Evolutionary conservation across 805 yeast species (phyloP), one percentile per base, ranked within the genome.

Genomic region (Cyberlindnera xylosilytica): DNA sequence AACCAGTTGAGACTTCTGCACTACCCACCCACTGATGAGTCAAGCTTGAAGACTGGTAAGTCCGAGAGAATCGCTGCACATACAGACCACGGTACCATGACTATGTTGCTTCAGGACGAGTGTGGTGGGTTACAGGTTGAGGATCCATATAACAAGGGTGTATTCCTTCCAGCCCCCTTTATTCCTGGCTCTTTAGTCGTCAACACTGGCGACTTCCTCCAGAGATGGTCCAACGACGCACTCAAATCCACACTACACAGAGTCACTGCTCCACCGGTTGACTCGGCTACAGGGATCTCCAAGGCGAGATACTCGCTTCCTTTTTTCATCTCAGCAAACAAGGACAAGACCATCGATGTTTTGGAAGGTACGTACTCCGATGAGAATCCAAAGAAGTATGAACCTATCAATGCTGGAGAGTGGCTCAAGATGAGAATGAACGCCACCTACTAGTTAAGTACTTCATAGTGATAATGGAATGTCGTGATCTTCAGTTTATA

Each of bases 81-180:
- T 22, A 56, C 60, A 4, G 61, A 56, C 28, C 52, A 52, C 36
- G 61, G 60, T 20, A 55, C 60, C 6, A 20, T 56, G 17, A 56
- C 60, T 0, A 52, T 56, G 55, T 34, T 55, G 7, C 32, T 53
- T 5, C 61, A 56, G 42, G 61, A 56, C 39, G 41, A 38, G 20
- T 47, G 54, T 44, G 61, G 60, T 19, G 60, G 60, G 3, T 38
- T 56, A 7, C 55, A 56, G 37, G 61, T 55, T n/a, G 57, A 54
- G 39, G 33, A 45, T 16, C 54, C 52, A 1, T 39, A 31, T 19
- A 36, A 47, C 3, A 46, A 45, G 16, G 56, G 57, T 5, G 34
- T 30, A 1, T 57, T 53, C 36, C 15, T 56, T 7, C 36, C 41
- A 11, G 60, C 52, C 1, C 60, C 58, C 2, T 49, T 27, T 32